Evolutionary conservation across 805 yeast genomes (phyloP).

Genomic region (Lipomyces sp.): DNA sequence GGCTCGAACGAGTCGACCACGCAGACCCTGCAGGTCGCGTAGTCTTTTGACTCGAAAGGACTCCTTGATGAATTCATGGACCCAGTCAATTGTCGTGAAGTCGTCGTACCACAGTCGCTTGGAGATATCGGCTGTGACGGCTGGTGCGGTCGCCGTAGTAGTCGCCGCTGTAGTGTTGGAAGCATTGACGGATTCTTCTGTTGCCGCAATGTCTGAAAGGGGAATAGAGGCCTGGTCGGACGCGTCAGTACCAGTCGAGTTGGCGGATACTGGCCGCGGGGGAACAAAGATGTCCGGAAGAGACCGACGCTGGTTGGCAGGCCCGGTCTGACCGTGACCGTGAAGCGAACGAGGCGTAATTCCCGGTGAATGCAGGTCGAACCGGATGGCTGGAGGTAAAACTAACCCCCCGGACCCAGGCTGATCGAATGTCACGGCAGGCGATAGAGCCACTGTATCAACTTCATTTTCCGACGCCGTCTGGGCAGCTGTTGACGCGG

Average conservation of each 20-base stretch:
- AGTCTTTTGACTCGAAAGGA: conserved; percentile 51
- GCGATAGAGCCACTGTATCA: neutral
- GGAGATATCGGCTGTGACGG: neutral
- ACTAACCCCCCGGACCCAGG: neutral
- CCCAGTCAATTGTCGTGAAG: conserved; percentile 67
- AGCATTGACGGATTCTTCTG: neutral
- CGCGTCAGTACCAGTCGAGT: neutral
- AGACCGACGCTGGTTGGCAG: conserved; percentile 7
- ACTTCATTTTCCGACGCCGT: neutral
- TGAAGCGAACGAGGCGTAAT: conserved; percentile 27
- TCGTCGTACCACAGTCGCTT: conserved; percentile 53
- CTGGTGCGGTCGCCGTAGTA: neutral
- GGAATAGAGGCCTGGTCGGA: neutral
- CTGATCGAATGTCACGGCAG: conserved; percentile 1
- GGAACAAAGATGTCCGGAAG: conserved; percentile 2
- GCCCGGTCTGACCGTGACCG: neutral
- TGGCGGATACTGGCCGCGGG: conserved; percentile 4
- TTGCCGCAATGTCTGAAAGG: neutral
- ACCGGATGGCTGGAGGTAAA: conserved; percentile 28
- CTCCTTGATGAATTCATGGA: conserved; percentile 54
- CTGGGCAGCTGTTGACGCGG: neutral
- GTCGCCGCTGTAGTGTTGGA: neutral
- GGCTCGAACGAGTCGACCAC: conserved; percentile 43
- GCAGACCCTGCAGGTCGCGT: conserved; percentile 46
- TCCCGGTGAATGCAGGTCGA: conserved; percentile 38